Percentiles rank a stretch among this genome's conserved stretches.
These are phyloP conservation scores for Chlamydomonas sp. DNA, from an alignment of 139 green algal species.

Conservation along the genomic window DNA sequence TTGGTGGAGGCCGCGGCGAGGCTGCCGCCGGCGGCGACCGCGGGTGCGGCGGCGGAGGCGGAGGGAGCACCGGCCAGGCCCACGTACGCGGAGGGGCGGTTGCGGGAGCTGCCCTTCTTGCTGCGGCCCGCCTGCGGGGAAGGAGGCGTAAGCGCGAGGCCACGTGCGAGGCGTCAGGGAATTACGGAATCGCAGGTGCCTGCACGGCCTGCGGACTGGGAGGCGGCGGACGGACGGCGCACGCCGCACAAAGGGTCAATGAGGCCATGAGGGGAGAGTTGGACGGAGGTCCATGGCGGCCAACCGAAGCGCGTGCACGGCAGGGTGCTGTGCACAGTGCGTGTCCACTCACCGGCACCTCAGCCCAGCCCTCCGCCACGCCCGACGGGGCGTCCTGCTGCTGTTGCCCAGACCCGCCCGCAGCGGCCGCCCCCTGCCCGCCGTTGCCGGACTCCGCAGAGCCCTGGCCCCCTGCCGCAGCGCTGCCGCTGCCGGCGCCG, in stretches of 20 bases:
- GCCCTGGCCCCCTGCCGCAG: not conserved
- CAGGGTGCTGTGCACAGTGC: too few species aligned
- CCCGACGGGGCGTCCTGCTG: not conserved
- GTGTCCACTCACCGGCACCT: constrained; percentile 11
- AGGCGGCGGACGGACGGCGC: too few species aligned
- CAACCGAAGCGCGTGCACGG: too few species aligned
- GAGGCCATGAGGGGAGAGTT: too few species aligned
- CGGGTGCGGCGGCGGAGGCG: not conserved
- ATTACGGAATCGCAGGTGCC: too few species aligned
- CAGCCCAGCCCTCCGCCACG: constrained; percentile 24
- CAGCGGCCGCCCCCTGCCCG: not conserved
- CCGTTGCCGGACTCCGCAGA: not conserved
- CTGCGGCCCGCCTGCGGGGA: not conserved
- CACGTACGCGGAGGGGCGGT: constrained; percentile 11
- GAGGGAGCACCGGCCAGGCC: not conserved
- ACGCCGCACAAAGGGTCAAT: too few species aligned
- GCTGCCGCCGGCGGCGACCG: too few species aligned
- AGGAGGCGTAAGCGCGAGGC: not conserved
- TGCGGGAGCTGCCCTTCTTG: constrained; percentile 17
- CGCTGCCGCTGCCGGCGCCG: not conserved
- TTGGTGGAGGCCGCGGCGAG: too few species aligned
- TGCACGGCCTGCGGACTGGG: too few species aligned
- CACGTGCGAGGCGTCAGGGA: too few species aligned
- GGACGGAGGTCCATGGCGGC: too few species aligned
- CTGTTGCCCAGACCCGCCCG: not conserved